These are phyloP conservation scores for Theileria parva DNA, from an alignment of 169 alveolate species.

Conservation along the genomic window DNA sequence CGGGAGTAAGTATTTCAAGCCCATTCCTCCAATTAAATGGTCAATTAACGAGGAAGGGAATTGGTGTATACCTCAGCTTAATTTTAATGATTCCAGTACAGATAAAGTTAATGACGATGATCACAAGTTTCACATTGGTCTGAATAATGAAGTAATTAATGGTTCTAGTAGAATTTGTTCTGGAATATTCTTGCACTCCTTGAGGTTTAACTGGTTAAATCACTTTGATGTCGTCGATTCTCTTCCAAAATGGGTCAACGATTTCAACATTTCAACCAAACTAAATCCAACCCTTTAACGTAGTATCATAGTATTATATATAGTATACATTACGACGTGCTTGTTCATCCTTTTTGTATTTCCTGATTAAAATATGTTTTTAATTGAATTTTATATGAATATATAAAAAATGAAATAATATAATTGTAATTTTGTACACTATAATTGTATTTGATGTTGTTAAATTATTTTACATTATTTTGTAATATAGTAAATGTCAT, in stretches of 20 bases:
- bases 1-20: slow-evolving; percentile 50
- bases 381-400: too few relatives aligned
- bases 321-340: too few relatives aligned
- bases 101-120: not conserved
- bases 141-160: not conserved
- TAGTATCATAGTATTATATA: not conserved
- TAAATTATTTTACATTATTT: not conserved
- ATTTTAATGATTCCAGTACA: slow-evolving; percentile 4
- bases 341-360: too few relatives aligned
- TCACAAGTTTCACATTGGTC: slow-evolving; percentile 29
- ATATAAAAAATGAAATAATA: too few relatives aligned
- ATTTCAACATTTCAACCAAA: slow-evolving; percentile 25
- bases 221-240: slow-evolving; percentile 35
- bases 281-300: not conserved
- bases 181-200: slow-evolving; percentile 76
- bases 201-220: slow-evolving; percentile 69
- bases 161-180: slow-evolving; percentile 43
- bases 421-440: not conserved
- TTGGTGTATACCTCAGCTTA: slow-evolving; percentile 33
- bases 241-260: slow-evolving; percentile 45
- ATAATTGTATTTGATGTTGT: not conserved
- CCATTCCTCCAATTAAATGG: slow-evolving; percentile 60
- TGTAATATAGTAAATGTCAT: slow-evolving; percentile 37
- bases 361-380: too few relatives aligned
- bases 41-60: slow-evolving; percentile 41